These are phyloP conservation scores for Porogramme epimiltina DNA, from an alignment of 1,284 basidiomycete species.

Conservation along the genomic window DNA sequence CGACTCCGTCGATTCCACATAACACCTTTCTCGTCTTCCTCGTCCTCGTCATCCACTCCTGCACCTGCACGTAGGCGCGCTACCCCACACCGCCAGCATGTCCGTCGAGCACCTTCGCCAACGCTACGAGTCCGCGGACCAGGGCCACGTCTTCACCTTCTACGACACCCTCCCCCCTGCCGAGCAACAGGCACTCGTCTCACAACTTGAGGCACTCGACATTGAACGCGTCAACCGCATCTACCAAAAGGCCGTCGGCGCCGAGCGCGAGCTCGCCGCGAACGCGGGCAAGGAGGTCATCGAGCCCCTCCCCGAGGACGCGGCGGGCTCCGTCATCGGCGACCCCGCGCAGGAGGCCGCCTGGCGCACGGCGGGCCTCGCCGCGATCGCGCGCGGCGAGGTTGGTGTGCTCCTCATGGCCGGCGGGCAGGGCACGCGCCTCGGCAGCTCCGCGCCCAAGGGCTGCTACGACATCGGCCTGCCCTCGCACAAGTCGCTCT, in stretches of 20 bases:
- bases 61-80: neutral
- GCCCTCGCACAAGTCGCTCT: constrained; percentile 91
- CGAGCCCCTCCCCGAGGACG: constrained; percentile 78
- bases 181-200: constrained; percentile 67
- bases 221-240: constrained; percentile 91
- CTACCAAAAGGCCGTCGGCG: constrained; percentile 75
- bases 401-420: constrained; percentile 97
- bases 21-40: neutral
- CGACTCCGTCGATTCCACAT: neutral
- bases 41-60: neutral
- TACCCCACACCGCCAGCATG: constrained; percentile 18
- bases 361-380: constrained; percentile 79
- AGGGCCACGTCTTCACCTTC: constrained; percentile 89
- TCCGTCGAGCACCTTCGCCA: constrained; percentile 43
- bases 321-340: constrained; percentile 66
- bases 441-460: constrained; percentile 93
- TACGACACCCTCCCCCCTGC: constrained; percentile 72
- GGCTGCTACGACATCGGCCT: constrained; percentile 98
- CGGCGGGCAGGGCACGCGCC: constrained; percentile 94
- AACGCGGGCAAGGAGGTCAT: constrained; percentile 53
- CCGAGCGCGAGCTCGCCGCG: constrained; percentile 58
- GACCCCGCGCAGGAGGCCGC: constrained; percentile 58
- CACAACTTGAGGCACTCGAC: constrained; percentile 84
- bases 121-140: constrained; percentile 79
- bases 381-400: constrained; percentile 79